phyloP scores from a whole-genome alignment of 305 asterid genomes.

The Rubia peregrina region DNA sequence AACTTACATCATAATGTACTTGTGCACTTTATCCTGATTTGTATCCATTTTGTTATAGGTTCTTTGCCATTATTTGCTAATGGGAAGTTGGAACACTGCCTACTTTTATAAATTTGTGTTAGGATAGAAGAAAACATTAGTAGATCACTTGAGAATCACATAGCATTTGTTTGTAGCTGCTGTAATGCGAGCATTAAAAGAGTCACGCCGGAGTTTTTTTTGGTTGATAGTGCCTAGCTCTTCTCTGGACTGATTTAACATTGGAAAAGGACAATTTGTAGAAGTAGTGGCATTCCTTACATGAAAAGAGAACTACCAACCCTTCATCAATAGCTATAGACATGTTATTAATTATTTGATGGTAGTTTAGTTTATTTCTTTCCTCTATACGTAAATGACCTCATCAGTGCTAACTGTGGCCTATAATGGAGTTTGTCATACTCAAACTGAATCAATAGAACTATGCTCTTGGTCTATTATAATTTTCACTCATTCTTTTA shows the following conservation, averaged over 20 bases:
- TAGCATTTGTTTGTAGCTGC: constrained; percentile 38
- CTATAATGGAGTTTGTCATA: not conserved
- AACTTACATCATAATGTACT: not conserved
- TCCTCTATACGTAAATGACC: not conserved
- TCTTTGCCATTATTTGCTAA: not conserved
- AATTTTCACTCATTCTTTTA: not conserved
- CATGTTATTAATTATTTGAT: not conserved
- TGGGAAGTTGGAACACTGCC: not conserved
- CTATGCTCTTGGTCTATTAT: not conserved
- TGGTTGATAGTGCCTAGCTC: not conserved
- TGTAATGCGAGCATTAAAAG: constrained; percentile 87
- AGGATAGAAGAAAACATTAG: not conserved
- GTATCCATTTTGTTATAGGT: not conserved
- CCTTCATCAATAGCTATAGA: not conserved
- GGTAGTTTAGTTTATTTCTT: not conserved
- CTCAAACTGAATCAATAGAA: not conserved
- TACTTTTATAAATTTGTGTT: not conserved
- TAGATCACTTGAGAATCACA: not conserved
- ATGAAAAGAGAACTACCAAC: not conserved
- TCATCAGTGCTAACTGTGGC: not conserved
- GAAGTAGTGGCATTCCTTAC: not conserved
- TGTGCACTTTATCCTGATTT: not conserved
- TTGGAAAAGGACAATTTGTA: not conserved
- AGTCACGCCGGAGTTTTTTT: constrained; percentile 50
- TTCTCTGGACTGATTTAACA: too few relatives aligned